Conservation (phyloP, 2,329 filamentous ascomycete genomes). For the Orbilia brochopaga region DNA sequence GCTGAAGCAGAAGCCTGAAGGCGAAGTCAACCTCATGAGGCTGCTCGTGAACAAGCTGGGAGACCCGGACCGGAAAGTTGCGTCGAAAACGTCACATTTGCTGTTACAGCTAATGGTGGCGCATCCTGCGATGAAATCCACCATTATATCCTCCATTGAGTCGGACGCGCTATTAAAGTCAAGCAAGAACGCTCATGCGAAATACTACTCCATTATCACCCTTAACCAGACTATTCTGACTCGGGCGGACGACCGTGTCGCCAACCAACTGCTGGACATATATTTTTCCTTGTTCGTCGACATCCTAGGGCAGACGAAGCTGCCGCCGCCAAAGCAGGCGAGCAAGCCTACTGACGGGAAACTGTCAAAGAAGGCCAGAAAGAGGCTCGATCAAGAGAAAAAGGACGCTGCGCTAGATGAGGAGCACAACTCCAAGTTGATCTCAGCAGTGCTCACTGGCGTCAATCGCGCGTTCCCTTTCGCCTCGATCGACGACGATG, state of each 20-base stretch:
- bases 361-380: slow-evolving; percentile 57
- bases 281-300: slow-evolving; percentile 85
- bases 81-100: slow-evolving; percentile 89
- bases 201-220: slow-evolving; percentile 95
- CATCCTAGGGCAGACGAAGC: slow-evolving; percentile 63
- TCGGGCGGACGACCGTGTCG: slow-evolving; percentile 78
- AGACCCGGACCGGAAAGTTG: slow-evolving; percentile 92
- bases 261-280: slow-evolving; percentile 80
- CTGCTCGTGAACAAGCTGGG: slow-evolving; percentile 95
- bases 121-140: slow-evolving; percentile 91
- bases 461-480: slow-evolving; percentile 97
- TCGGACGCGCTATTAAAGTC: slow-evolving; percentile 85
- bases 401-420: slow-evolving; percentile 60
- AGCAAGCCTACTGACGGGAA: slow-evolving; percentile 57
- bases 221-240: slow-evolving; percentile 95
- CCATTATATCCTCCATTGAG: slow-evolving; percentile 84
- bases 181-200: slow-evolving; percentile 83
- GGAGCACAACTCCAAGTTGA: slow-evolving; percentile 86
- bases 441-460: slow-evolving; percentile 87
- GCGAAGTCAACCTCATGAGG: slow-evolving; percentile 90
- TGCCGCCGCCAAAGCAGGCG: slow-evolving; percentile 61
- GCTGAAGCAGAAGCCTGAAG: slow-evolving; percentile 93
- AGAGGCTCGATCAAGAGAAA: slow-evolving; percentile 54
- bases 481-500: slow-evolving; percentile 76
- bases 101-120: slow-evolving; percentile 87